Evolutionary conservation across 2,329 filamentous ascomycete species (phyloP).

Genomic region (Zasmidium cellare): DNA sequence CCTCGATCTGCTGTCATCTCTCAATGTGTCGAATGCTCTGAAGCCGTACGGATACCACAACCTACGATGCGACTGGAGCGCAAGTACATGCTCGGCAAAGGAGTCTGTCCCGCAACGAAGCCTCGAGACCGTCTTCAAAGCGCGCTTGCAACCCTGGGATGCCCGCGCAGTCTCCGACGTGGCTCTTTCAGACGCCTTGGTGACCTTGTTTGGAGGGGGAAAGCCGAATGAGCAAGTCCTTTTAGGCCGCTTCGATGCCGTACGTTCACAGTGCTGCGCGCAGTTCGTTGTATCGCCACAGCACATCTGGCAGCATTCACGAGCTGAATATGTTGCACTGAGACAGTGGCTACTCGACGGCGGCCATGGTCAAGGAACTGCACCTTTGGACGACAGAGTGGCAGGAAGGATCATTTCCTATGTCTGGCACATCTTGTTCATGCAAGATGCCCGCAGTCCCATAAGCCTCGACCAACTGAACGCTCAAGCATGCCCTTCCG

Average conservation of each 20-base stretch:
- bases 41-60: constrained; percentile 47
- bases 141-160: constrained; percentile 45
- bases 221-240: constrained; percentile 37
- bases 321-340: constrained; percentile 52
- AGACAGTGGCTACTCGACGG: constrained; percentile 55
- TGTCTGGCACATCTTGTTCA: constrained; percentile 52
- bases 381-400: constrained; percentile 43
- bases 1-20: constrained; percentile 37
- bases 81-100: constrained; percentile 42
- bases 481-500: constrained; percentile 38
- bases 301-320: constrained; percentile 50
- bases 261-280: constrained; percentile 49
- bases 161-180: constrained; percentile 29
- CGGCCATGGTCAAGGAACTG: constrained; percentile 5
- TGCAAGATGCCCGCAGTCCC: constrained; percentile 25
- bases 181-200: constrained; percentile 20
- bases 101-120: constrained; percentile 38
- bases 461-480: constrained; percentile 42
- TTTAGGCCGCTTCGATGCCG: constrained; percentile 40
- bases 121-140: constrained; percentile 41
- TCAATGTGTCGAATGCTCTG: constrained; percentile 44
- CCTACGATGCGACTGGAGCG: constrained; percentile 53
- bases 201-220: constrained; percentile 27
- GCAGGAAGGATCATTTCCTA: constrained; percentile 49
- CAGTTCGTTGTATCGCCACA: constrained; percentile 56